A percentile compares a stretch with the other conserved stretches of the same genome.
Conservation (phyloP, 164 flowering plant genomes). For the Chimonanthus praecox region DNA sequence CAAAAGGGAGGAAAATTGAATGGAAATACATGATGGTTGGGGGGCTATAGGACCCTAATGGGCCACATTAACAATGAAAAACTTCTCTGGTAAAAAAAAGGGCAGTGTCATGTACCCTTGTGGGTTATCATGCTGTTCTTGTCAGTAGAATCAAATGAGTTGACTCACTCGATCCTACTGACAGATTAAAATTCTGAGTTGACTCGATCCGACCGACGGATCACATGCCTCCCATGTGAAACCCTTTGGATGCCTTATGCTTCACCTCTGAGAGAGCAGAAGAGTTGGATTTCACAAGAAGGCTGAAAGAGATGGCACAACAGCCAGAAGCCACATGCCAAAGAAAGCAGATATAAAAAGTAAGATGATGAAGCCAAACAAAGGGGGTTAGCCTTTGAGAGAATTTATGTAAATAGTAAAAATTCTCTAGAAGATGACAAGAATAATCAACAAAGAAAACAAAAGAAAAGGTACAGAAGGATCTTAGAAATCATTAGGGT, state of each 20-base stretch:
- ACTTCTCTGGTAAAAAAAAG: too few species aligned
- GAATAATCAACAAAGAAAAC: neutral
- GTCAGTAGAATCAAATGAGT: too few species aligned
- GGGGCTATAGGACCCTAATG: too few species aligned
- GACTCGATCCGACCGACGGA: too few species aligned
- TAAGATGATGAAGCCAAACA: neutral
- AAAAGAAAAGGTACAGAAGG: neutral
- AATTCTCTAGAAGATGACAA: neutral
- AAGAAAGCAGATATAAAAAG: neutral
- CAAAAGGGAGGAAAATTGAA: too few species aligned
- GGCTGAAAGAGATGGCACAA: neutral
- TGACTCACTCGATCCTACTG: too few species aligned
- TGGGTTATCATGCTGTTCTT: too few species aligned
- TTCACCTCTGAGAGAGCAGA: neutral
- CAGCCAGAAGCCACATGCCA: neutral
- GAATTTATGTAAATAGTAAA: neutral
- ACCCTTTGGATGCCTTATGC: neutral
- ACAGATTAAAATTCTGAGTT: too few species aligned
- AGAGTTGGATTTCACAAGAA: constrained; percentile 4
- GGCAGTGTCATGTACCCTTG: too few species aligned
- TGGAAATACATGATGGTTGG: too few species aligned
- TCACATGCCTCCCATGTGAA: neutral
- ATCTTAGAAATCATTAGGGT: neutral
- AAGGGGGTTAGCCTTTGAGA: neutral
- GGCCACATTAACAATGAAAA: too few species aligned